Base-by-base conservation (phyloP, 345 rosid species). In the Salix caprea region DNA sequence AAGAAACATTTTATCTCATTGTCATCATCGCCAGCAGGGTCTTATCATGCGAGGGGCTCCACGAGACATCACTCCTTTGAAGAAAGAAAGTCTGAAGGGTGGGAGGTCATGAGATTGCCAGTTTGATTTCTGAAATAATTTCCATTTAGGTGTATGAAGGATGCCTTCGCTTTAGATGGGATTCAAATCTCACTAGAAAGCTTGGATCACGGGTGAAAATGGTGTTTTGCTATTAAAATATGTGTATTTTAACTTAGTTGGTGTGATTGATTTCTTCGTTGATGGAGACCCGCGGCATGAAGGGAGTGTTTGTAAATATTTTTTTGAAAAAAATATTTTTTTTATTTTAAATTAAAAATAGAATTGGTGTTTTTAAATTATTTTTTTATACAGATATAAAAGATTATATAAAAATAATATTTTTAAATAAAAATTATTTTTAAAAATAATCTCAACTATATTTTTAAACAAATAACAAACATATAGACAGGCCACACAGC, bases 21-120 rank as follows among this genome's bases (percentile, higher is more conserved):
- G 36, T 66, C 9, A 69, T 70, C 37, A 70, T 70, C 60, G 34
- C n/a, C 1, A 48, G n/a, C 61, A 3, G 30, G 24, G 34, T 76
- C 16, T 24, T 36, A 23, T 42, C 86, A 84, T 84, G 86, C 76
- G 80, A 78, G 42, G 5, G 84, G 78, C 78, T 71, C 83, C 83
- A 74, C 79, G 40, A 52, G 10, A 30, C 70, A 36, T 36, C 37
- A 21, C 15, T 24, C 19, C 19, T 68, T 46, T 28, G 26, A 54
- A n/a, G 56, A n/a, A 24, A 61, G 19, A 40, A 19, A 28, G 23
- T 54, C 4, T 8, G 32, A 73, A 42, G 66, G 83, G 86, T 79
- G 61, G 78, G 70, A 24, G 34, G 85, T 84, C 84, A 81, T 73
- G 18, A 82, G 82, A 80, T 56, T 67, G 65, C 66, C 79, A 14